Evolutionary conservation across 2,329 filamentous ascomycete genomes (phyloP), one percentile per base, ranked within the genome.

Genomic region (Cladosporium sp.): DNA sequence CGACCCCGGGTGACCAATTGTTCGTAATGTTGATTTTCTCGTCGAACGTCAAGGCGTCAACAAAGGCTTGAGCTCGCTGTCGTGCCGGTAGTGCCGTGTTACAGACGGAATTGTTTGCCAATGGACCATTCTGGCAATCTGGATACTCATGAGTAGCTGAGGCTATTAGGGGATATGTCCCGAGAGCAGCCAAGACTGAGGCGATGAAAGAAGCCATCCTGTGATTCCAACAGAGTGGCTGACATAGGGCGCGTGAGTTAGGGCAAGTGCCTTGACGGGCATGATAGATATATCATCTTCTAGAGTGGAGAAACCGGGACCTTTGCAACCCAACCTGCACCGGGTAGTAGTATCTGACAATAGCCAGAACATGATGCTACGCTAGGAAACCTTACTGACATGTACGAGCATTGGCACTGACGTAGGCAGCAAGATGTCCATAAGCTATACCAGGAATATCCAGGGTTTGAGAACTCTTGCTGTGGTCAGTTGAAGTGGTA

Each of bases 21-120:
- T 71, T 73, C 0, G 76, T 78, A 54, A 73, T 71, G 48, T 80
- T 80, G 18, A 83, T 73, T 3, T 49, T 49, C 12, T 49, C 45
- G 9, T 19, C 30, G 45, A 49, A 41, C 12, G 69, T 77, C 57
- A 82, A 73, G 27, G 72, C 66, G 2, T 70, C 70, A 29, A 80
- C 69, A 1, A 82, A 67, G 36, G 76, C 73, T 11, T 63, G 64
- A 2, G 73, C 73, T 4, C 52, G 54, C 12, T 54, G 50, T 15
- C 32, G 62, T 2, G 66, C 60, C 20, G 61, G 61, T 12, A 68
- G 70, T 11, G 70, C 68, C 3, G 66, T 63, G 49, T 81, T 68
- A 58, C 79, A 82, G 5, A 81, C 73, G 2, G 70, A 65, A 27
- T 73, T 76, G 37, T 71, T 71, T 44, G 66, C 70, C 18, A 79